Evolutionary conservation across 805 yeast genomes (phyloP), one percentile per base, ranked within the genome.

Genomic region (Wickerhamiella brachini): DNA sequence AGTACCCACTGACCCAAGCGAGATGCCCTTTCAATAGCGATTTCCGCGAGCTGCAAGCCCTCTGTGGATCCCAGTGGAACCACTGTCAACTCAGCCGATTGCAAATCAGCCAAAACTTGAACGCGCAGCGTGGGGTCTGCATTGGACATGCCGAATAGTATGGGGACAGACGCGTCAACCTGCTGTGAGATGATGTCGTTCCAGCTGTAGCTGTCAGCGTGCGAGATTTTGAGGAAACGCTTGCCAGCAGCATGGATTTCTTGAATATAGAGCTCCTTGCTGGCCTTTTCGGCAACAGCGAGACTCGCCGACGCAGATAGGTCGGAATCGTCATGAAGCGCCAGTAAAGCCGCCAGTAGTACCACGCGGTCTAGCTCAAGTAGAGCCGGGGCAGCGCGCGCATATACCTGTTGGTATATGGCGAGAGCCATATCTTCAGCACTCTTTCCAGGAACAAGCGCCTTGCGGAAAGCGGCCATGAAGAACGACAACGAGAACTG

Each of bases 31-130:
- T 62, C 59, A 8, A 86, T 66, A n/a, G 78, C 77, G 48, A 69
- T 66, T 21, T 75, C 76, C 0, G 90, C 89, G 42, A 71, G 66
- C 2, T 69, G 74, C 1, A 71, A 63, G 9, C 85, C 81, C 63
- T 86, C 95, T 22, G 64, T 61, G 0, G 94, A 78, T 0, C 95
- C 97, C 77, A 89, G 71, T 0, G 95, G 77, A 39, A 85, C 72
- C 1, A 61, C 51, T 1, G 59, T 61, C 34, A 80, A 59, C 2
- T 64, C 57, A 7, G 56, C 55, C 0, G 61, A 59, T 0, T 39
- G 15, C 0, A 54, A 38, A 1, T 59, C 56, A 0, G 86, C 80
- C 5, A 76, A 53, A 31, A 65, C 63, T 31, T 70, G 70, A 2
- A 88, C 69, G 49, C 69, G 73, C 51, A 70, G 70, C 0, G 83